Percentiles rank a stretch among this genome's conserved stretches.
Conservation (phyloP, 2,329 filamentous ascomycete species). For the Fusarium sp. region DNA sequence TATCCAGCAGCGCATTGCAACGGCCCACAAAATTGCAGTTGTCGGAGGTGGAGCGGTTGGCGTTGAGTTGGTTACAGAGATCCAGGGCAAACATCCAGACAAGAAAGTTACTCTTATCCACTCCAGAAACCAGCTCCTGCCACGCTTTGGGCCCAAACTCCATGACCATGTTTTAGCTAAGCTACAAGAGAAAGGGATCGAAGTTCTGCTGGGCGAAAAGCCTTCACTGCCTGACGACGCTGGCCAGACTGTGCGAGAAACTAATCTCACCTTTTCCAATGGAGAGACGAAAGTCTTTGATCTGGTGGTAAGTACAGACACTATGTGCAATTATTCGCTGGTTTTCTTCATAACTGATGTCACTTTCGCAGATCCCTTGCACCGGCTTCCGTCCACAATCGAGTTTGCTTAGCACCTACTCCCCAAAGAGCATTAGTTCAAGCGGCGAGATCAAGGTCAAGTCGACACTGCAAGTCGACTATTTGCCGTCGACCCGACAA, state of each 20-base stretch:
- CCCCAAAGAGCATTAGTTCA: slow-evolving; percentile 2
- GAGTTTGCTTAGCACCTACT: not conserved
- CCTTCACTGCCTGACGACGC: not conserved
- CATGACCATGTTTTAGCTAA: slow-evolving; percentile 2
- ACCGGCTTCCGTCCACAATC: slow-evolving; percentile 31
- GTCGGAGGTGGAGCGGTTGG: slow-evolving; percentile 34
- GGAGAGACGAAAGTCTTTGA: slow-evolving; percentile 10
- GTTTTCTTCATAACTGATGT: rapidly evolving
- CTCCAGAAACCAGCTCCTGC: slow-evolving; percentile 22
- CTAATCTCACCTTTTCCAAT: not conserved
- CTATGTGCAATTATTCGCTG: rapidly evolving
- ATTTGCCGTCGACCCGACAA: not conserved
- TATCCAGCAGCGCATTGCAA: slow-evolving; percentile 2
- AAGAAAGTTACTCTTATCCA: slow-evolving; percentile 27
- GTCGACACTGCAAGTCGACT: slow-evolving; percentile 21
- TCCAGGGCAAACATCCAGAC: slow-evolving; percentile 10
- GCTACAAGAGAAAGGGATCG: not conserved
- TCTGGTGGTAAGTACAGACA: slow-evolving; percentile 9
- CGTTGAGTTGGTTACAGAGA: slow-evolving; percentile 23
- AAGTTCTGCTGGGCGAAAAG: slow-evolving; percentile 10
- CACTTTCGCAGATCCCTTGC: slow-evolving; percentile 17
- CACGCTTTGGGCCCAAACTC: slow-evolving; percentile 21
- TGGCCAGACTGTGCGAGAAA: not conserved
- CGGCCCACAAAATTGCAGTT: slow-evolving; percentile 4
- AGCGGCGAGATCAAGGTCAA: slow-evolving; percentile 22